Base-by-base conservation (phyloP, 1,139 yeast genomes). In the Sugiyamaella novakii region DNA sequence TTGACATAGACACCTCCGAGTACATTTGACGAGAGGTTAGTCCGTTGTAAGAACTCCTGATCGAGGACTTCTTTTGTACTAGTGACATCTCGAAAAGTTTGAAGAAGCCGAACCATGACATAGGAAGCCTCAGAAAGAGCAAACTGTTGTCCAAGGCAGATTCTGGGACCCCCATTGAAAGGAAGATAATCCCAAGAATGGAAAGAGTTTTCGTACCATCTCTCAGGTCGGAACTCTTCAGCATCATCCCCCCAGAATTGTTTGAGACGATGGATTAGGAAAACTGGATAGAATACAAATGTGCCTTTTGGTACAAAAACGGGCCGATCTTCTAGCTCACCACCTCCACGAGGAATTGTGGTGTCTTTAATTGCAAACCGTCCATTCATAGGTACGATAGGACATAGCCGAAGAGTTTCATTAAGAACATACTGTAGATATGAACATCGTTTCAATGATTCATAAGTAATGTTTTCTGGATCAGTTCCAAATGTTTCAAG, bases 91-190 rank as follows among this genome's bases (percentile, higher is more conserved):
- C 46, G 46, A 38, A 58, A 60, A 21, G 54, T 50, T 59, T 75
- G 79, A 24, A 65, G 61, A 42, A 79, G 59, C 49, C 82, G 66
- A 11, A 69, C 70, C 33, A 74, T 57, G 7, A 73, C 72, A 53
- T 76, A 78, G 3, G 77, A 68, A 4, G 80, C 78, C 61, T 79
- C 84, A 14, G 81, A 77, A 52, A 79, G 70, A 1, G 82, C 83
- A 64, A 76, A 77, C 60, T 78, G 83, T 63, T 79, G 83, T 12
- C 83, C 84, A 46, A 79, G 66, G 58, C 84, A 79, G 49, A 79
- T 78, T 50, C 84, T 67, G 25, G 84, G 83, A 5, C 84, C 84
- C 39, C 83, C 84, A 56, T 79, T 79, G 67, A 78, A 78, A 3
- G 82, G 82, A 21, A 78, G 61, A 60, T 67, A 78, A 11, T 75